A percentile compares a stretch with the other conserved stretches of the same genome.
phyloP scores from a whole-genome alignment of 2,329 filamentous ascomycete species.

The Sporothrix globosa region DNA sequence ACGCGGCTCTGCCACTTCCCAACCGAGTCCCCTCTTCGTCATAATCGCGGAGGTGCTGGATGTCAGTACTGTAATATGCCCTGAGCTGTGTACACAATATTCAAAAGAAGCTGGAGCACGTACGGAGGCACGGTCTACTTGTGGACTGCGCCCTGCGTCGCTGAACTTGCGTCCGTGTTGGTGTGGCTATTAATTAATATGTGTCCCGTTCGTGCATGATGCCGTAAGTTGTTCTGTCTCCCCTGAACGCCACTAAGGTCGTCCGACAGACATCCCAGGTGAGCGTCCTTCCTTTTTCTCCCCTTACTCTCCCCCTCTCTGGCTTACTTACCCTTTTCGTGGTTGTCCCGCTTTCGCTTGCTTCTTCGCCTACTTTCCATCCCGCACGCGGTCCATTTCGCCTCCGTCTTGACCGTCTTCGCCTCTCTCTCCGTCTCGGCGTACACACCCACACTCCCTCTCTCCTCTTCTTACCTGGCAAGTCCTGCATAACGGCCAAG shows the following conservation, averaged over 20 bases:
- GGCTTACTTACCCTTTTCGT: not conserved
- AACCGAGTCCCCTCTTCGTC: conserved; percentile 9
- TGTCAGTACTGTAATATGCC: no score
- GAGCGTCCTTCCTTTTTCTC: not conserved
- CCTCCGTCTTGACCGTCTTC: not conserved
- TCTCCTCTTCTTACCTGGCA: not conserved
- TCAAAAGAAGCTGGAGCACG: not conserved
- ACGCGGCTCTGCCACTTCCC: not conserved
- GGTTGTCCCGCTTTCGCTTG: conserved; percentile 15
- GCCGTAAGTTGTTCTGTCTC: not conserved
- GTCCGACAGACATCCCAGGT: not conserved
- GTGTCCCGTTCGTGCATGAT: conserved; percentile 28
- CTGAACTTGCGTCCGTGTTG: not conserved
- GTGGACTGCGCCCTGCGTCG: not conserved
- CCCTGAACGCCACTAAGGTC: not conserved
- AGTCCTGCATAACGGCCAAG: conserved; percentile 10
- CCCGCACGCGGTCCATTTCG: not conserved
- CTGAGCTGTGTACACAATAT: no score
- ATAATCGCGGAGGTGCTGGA: not conserved
- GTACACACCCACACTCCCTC: not conserved
- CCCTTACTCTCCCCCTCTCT: not conserved
- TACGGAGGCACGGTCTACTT: conserved; percentile 11
- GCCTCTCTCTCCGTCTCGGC: not conserved
- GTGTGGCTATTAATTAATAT: conserved; percentile 26
- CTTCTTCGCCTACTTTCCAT: not conserved